Percentiles rank a stretch among this genome's conserved stretches.
Evolutionary conservation across 768 basidiomycete genomes (phyloP).

Genomic region (Rubroboletus pulcherrimus): DNA sequence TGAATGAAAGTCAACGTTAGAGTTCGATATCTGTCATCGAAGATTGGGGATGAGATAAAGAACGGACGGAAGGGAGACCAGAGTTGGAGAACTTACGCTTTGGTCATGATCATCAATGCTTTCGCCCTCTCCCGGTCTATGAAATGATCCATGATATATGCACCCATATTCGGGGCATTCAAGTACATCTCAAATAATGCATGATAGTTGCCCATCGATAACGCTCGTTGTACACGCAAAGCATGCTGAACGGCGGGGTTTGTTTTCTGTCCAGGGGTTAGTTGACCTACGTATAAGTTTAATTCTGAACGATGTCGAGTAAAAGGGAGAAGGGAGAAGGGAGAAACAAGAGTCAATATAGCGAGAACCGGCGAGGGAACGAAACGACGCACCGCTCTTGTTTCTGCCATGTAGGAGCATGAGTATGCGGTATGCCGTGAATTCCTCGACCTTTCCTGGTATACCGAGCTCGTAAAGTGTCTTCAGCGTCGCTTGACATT

Average conservation of each 20-base stretch:
- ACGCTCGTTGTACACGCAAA: slow-evolving; percentile 80
- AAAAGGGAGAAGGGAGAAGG: not conserved
- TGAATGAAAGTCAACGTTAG: slow-evolving; percentile 75
- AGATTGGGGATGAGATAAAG: slow-evolving; percentile 1
- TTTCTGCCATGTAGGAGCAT: slow-evolving; percentile 94
- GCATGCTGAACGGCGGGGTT: slow-evolving; percentile 83
- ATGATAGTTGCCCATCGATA: slow-evolving; percentile 93
- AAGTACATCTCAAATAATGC: slow-evolving; percentile 82
- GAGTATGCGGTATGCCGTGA: slow-evolving; percentile 94
- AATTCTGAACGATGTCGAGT: slow-evolving; percentile 55
- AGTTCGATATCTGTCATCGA: slow-evolving; percentile 66
- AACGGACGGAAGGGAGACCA: not conserved
- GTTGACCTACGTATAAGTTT: slow-evolving; percentile 95
- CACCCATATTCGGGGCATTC: slow-evolving; percentile 92
- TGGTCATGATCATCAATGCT: slow-evolving; percentile 86
- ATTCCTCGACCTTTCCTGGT: slow-evolving; percentile 90
- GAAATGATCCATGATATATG: slow-evolving; percentile 99
- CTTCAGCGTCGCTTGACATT: slow-evolving; percentile 90
- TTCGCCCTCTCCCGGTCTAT: slow-evolving; percentile 85
- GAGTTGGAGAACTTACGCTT: slow-evolving; percentile 65
- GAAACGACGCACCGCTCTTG: slow-evolving; percentile 69
- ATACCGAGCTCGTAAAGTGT: slow-evolving; percentile 92
- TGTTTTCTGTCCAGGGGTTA: slow-evolving; percentile 88
- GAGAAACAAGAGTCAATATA: slow-evolving; percentile 1
- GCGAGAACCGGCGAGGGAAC: not conserved